Base-by-base conservation (phyloP, 495 filamentous ascomycete genomes). In the Immersiella caudata region DNA sequence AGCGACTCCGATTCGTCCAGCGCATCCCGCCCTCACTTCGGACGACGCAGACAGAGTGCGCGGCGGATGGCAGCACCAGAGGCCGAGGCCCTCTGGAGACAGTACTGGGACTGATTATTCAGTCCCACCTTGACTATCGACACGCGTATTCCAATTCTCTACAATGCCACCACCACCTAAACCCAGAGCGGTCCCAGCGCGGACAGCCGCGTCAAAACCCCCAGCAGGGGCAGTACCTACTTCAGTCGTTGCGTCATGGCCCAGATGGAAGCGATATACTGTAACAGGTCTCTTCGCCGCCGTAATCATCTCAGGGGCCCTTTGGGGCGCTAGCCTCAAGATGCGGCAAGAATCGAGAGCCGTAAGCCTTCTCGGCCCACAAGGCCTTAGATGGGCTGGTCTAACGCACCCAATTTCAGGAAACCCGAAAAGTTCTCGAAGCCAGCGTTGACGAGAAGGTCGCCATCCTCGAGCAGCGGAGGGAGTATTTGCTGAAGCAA, bases 241-340 rank as follows among this genome's bases (percentile, higher is more conserved):
- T 21, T 21, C n/a, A 26, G 6, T 29, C 25, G 46, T 49, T 55
- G 78, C 22, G 76, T 75, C 49, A 75, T 76, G 64, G 65, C 79
- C 60, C 20, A 67, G 61, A 24, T 68, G 65, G 64, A 72, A 76
- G 54, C n/a, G 50, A 8, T 65, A 57, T 57, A 57, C 67, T 12
- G 66, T 87, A 50, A 85, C 86, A 1, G 82, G 73, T 18, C 78
- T 78, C 11, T 78, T 87, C 60, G 78, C 85, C 1, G 81, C 80
- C 27, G 77, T 85, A 29, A 83, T 80, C 22, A 74, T 80, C 29
- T 79, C 78, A 0, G 85, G 87, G 55, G 74, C 83, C 0, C 78
- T 81, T 64, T 87, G 87, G 71, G 87, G 87, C 22, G 87, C 87
- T 2, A 81, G 81, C n/a, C 72, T 89, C 33, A 89, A 88, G 76